Evolutionary conservation across 176 grass and related monocot species (phyloP), one percentile per base, ranked within the genome.

Genomic region (Zea luxurians): DNA sequence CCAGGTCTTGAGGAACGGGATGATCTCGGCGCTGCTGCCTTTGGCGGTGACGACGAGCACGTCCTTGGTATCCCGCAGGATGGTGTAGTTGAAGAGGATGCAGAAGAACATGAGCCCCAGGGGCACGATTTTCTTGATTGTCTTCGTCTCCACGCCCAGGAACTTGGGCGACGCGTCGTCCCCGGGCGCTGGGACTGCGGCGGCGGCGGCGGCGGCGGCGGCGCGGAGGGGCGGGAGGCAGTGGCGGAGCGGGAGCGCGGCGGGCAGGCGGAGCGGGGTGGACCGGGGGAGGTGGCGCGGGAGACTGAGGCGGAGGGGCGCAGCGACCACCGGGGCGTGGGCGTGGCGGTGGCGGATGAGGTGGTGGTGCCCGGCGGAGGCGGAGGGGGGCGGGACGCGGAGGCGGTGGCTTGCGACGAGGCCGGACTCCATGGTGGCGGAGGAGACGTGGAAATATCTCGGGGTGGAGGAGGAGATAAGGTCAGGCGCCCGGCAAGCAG

Each of bases 1-100:
- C 96, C 92, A 99, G 1, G 90, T 99, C 90, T 99, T 99, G 85
- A 99, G 85, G 90, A 99, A 99, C 0, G 96, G 96, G 48, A 99
- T 99, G 84, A 99, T 99, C 85, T 99, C 96, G 18, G 96, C 96
- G 84, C 92, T 99, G 96, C 96, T 99, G 7, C 96, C 96, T 71
- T 99, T 92, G 35, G 96, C 90, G 54, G 92, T 99, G 65, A 99
- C 92, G 20, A 99, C 92, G 49, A 99, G 80, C 85, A 95, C 96
- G 73, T 99, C 96, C 83, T 99, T 99, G 40, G 92, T 99, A 80
- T 99, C 96, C 35, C 96, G 88, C 16, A 99, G 90, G 89, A 99
- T 99, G 50, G 90, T 99, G 86, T 95, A 99, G 83, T 99, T 99
- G 88, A 99, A 99, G 6, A 95, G 96, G 77, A 99, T 99, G 68